Evolutionary conservation across 768 basidiomycete genomes (phyloP).

Genomic region (Dendrothele bispora): DNA sequence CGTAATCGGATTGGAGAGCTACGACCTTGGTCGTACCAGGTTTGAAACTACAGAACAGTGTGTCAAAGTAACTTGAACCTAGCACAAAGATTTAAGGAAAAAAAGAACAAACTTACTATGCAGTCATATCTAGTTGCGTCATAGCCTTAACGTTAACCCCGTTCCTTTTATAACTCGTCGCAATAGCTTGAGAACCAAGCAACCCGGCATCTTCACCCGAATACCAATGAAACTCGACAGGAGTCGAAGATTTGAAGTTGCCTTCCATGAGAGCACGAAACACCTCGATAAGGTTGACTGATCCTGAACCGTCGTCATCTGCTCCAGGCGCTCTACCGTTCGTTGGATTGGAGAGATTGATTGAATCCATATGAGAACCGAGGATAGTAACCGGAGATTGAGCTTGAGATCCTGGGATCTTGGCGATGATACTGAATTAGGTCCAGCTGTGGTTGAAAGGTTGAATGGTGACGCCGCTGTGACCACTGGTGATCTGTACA

Average conservation of each 20-base stretch:
- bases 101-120: constrained; percentile 25
- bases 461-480: constrained; percentile 27
- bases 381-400: constrained; percentile 34
- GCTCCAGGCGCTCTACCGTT: constrained; percentile 47
- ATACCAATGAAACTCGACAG: constrained; percentile 52
- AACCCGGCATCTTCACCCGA: constrained; percentile 45
- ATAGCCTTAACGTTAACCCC: constrained; percentile 49
- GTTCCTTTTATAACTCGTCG: constrained; percentile 44
- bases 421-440: constrained; percentile 36
- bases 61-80: too few relatives aligned
- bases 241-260: constrained; percentile 36
- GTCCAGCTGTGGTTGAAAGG: constrained; percentile 32
- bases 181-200: constrained; percentile 55
- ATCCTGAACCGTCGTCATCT: constrained; percentile 50
- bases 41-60: constrained; percentile 38
- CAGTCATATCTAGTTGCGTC: constrained; percentile 45
- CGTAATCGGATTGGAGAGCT: constrained; percentile 39
- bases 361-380: constrained; percentile 44
- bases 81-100: background rate
- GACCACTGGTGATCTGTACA: constrained; percentile 15
- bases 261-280: constrained; percentile 38
- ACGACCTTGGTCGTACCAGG: constrained; percentile 42
- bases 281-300: constrained; percentile 43
- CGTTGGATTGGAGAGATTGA: constrained; percentile 37
- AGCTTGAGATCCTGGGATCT: constrained; percentile 33